A percentile compares a stretch with the other conserved stretches of the same genome.
Evolutionary conservation across 2,329 filamentous ascomycete species (phyloP).

Genomic region (Verticillium klebahnii): DNA sequence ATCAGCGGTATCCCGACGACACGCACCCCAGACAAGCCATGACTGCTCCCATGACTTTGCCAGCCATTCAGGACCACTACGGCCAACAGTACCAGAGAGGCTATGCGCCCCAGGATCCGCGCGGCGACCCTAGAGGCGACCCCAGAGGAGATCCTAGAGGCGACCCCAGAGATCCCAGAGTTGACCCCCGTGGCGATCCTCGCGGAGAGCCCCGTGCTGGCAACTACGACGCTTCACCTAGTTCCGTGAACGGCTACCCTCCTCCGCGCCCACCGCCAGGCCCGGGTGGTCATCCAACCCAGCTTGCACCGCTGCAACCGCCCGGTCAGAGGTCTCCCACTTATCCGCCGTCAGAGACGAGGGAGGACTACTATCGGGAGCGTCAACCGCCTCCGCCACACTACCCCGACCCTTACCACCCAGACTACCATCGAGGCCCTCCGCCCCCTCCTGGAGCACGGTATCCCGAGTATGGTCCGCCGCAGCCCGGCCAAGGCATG

Average conservation of each 20-base stretch:
- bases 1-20: slow-evolving; percentile 28
- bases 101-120: slow-evolving; percentile 35
- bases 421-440: slow-evolving; percentile 27
- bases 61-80: slow-evolving; percentile 45
- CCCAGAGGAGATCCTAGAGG: slow-evolving; percentile 17
- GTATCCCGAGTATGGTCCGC: slow-evolving; percentile 26
- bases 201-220: slow-evolving; percentile 10
- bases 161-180: slow-evolving; percentile 25
- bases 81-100: slow-evolving; percentile 24
- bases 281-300: slow-evolving; percentile 7
- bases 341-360: slow-evolving; percentile 10
- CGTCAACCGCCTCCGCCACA: slow-evolving; percentile 24
- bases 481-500: slow-evolving; percentile 3
- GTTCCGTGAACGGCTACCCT: slow-evolving; percentile 41
- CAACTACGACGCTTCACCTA: slow-evolving; percentile 34
- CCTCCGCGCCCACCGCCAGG: slow-evolving; percentile 17
- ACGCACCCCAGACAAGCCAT: slow-evolving; percentile 34
- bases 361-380: slow-evolving; percentile 24
- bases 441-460: slow-evolving; percentile 24
- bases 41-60: slow-evolving; percentile 41
- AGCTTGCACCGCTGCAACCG: slow-evolving; percentile 12
- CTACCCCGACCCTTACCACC: slow-evolving; percentile 27
- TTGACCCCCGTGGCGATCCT: slow-evolving; percentile 32
- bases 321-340: slow-evolving; percentile 11
- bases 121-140: slow-evolving; percentile 19